Percentiles rank a stretch among this genome's conserved stretches.
These are phyloP conservation scores for Trichophyton mentagrophytes DNA, from an alignment of 2,329 filamentous ascomycete genomes.

Conservation along the genomic window DNA sequence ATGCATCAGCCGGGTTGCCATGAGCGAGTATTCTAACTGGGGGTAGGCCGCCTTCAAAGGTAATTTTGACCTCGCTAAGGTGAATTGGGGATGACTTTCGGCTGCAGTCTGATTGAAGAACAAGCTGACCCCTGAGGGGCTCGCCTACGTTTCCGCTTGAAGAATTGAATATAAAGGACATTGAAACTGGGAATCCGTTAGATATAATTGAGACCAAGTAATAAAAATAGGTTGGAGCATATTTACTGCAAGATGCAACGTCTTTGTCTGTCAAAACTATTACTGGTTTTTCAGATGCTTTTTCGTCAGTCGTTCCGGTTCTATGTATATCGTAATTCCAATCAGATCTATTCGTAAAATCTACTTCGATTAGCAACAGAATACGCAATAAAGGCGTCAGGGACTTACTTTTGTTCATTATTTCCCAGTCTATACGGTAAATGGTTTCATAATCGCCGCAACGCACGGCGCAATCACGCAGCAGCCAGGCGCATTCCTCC, in stretches of 20 bases:
- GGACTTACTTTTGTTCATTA: constrained; percentile 29
- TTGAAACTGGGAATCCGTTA: constrained; percentile 27
- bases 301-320: constrained; percentile 29
- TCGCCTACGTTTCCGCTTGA: constrained; percentile 49
- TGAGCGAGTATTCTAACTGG: constrained; percentile 31
- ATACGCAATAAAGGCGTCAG: not conserved
- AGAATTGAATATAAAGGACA: constrained; percentile 42
- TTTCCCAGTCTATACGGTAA: constrained; percentile 45
- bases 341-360: constrained; percentile 24
- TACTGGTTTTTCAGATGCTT: constrained; percentile 31
- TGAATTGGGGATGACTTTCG: constrained; percentile 34
- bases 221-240: not conserved
- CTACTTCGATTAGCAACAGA: constrained; percentile 16
- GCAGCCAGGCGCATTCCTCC: constrained; percentile 39
- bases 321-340: constrained; percentile 37
- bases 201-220: not conserved
- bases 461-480: constrained; percentile 41
- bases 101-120: constrained; percentile 38
- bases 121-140: constrained; percentile 43
- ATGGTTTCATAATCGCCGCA: constrained; percentile 37
- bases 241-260: constrained; percentile 36
- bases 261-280: constrained; percentile 38
- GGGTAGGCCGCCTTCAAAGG: constrained; percentile 41
- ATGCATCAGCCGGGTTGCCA: constrained; percentile 13
- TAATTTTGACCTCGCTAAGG: constrained; percentile 38